Evolutionary conservation across 2,329 filamentous ascomycete species (phyloP).

Genomic region (Curvularia hawaiiensis): DNA sequence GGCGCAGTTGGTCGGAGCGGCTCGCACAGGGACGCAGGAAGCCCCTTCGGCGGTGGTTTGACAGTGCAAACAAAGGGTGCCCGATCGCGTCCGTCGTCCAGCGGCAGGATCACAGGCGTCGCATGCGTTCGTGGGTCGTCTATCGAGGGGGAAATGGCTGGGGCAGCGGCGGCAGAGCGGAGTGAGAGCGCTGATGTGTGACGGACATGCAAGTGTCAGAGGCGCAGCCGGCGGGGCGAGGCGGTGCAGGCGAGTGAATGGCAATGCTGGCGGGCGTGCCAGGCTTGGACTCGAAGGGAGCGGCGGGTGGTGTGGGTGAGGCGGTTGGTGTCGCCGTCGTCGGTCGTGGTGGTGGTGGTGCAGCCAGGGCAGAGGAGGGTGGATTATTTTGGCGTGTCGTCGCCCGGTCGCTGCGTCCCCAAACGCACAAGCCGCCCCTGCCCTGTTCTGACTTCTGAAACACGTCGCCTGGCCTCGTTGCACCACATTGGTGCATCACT

Average conservation of each 20-base stretch:
- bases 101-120: conserved; percentile 15
- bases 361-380: conserved; percentile 6
- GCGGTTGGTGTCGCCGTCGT: not conserved
- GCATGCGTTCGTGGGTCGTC: conserved; percentile 22
- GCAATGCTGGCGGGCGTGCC: conserved; percentile 1
- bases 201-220: conserved; percentile 20
- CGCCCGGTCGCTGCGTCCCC: conserved; percentile 13
- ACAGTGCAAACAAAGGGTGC: conserved; percentile 6
- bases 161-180: conserved; percentile 22
- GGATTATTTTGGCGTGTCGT: conserved; percentile 22
- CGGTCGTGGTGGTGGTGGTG: conserved; percentile 13
- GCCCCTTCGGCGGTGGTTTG: conserved; percentile 10
- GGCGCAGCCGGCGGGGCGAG: conserved; percentile 9
- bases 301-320: not conserved
- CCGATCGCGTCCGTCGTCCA: conserved; percentile 22
- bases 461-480: conserved; percentile 8
- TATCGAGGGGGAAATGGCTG: conserved; percentile 22
- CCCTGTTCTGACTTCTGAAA: conserved; percentile 21
- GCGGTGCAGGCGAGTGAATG: conserved; percentile 2
- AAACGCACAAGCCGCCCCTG: conserved; percentile 15
- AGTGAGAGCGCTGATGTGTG: conserved; percentile 25
- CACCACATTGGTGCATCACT: conserved; percentile 10
- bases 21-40: conserved; percentile 19
- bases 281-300: not conserved
- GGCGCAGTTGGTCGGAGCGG: conserved; percentile 36